Evolutionary conservation across 2,329 filamentous ascomycete genomes (phyloP).

Genomic region (Aspergillus sp.): DNA sequence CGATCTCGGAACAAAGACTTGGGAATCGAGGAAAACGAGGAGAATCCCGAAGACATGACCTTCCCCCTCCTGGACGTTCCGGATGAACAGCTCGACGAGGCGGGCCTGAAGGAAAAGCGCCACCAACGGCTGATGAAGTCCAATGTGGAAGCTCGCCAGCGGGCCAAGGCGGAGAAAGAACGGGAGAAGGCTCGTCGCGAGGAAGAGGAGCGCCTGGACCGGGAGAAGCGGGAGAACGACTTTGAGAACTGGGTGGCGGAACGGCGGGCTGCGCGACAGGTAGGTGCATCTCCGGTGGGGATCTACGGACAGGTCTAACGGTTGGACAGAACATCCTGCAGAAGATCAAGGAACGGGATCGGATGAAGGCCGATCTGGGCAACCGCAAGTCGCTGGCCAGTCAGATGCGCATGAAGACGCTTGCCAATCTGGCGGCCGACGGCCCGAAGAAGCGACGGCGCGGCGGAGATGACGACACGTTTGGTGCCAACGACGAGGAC

Average conservation of each 20-base stretch:
- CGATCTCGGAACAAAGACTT: constrained; percentile 92
- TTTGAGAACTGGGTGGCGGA: constrained; percentile 85
- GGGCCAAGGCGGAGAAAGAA: constrained; percentile 96
- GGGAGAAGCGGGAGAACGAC: constrained; percentile 78
- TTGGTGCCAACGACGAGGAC: constrained; percentile 95
- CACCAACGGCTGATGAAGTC: constrained; percentile 92
- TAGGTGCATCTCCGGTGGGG: constrained; percentile 18
- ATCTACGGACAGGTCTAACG: constrained; percentile 12
- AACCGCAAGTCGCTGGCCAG: constrained; percentile 96
- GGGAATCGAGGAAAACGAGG: constrained; percentile 76
- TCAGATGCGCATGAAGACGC: constrained; percentile 97
- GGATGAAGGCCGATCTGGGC: constrained; percentile 88
- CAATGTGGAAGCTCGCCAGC: constrained; percentile 85
- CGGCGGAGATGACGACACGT: constrained; percentile 90
- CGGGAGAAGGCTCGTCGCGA: constrained; percentile 80
- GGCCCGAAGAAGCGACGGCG: constrained; percentile 80
- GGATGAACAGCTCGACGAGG: constrained; percentile 91
- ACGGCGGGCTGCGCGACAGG: constrained; percentile 68
- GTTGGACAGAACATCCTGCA: constrained; percentile 63
- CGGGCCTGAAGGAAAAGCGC: constrained; percentile 84
- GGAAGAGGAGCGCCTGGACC: constrained; percentile 80
- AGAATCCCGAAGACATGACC: constrained; percentile 72
- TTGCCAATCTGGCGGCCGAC: constrained; percentile 93
- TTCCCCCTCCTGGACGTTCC: constrained; percentile 87
- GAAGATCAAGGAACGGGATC: constrained; percentile 89